Base-by-base conservation (phyloP, 148 eudicot species). In the Talinum fruticosum region DNA sequence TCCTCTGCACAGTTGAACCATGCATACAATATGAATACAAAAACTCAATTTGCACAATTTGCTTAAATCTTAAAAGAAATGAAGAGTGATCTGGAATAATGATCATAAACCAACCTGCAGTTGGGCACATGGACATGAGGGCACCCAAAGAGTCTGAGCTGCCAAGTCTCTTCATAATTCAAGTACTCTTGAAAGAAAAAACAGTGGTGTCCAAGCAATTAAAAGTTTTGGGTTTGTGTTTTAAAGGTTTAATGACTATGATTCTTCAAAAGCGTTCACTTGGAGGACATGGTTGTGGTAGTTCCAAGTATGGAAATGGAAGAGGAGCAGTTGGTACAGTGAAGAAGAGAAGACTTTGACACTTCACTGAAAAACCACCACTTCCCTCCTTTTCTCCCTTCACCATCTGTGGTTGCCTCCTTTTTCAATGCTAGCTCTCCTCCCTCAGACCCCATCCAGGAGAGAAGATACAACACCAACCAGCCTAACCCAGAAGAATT, bases 81-180 rank as follows among this genome's bases (percentile, higher is more conserved):
- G n/a, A 18, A 51, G 57, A 10, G 23, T 51, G 23, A 51, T 51
- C 3, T 62, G 26, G 66, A 15, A 26, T 28, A 28, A 28, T 62
- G 32, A 62, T 28, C 14, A 62, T 26, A 66, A 77, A 90, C 98
- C 98, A 77, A 90, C 98, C 98, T 94, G 97, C 67, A 29, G 87
- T 35, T 59, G 90, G 92, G 86, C 92, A 90, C 80, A 91, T 85
- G 75, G 97, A 86, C 82, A 91, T 84, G 74, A 92, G 84, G 76
- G 87, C 93, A 70, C 90, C 93, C 83, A 86, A 76, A 26, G 98
- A 87, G 80, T 92, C 95, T 76, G 95, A 86, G 83, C 95, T 90
- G 71, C 87, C 57, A 73, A 85, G 83, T 90, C 93, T 90, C 93
- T 94, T 94, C 98, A 94, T 93, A 75, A 76, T 76, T 75, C 81